phyloP scores from a whole-genome alignment of 805 yeast species.

The Candida sonorensis region DNA sequence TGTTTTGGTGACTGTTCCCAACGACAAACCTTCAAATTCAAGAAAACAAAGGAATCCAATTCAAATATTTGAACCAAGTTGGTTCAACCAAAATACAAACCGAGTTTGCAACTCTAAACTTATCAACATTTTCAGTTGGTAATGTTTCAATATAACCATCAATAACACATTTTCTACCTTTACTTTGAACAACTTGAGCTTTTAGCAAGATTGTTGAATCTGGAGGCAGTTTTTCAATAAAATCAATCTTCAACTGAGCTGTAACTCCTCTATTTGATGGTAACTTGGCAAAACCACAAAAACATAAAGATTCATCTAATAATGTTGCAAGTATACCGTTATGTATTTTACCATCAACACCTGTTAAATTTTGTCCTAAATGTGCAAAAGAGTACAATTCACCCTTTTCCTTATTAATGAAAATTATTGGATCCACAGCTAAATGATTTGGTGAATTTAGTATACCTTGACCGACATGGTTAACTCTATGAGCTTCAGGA shows the following conservation, averaged over 20 bases:
- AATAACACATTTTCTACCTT: slow-evolving; percentile 80
- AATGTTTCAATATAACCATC: slow-evolving; percentile 58
- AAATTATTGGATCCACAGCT: slow-evolving; percentile 71
- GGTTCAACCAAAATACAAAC: slow-evolving; percentile 74
- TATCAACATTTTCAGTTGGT: slow-evolving; percentile 19
- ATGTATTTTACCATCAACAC: slow-evolving; percentile 69
- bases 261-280: slow-evolving; percentile 88
- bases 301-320: slow-evolving; percentile 78
- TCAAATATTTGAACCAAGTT: slow-evolving; percentile 42
- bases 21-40: no score
- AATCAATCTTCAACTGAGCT: slow-evolving; percentile 63
- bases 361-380: slow-evolving; percentile 58
- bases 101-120: slow-evolving; percentile 48
- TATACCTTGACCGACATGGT: slow-evolving; percentile 69
- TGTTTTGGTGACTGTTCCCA: no score
- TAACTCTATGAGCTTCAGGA: slow-evolving; percentile 51
- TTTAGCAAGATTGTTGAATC: slow-evolving; percentile 57
- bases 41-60: no score
- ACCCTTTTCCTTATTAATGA: slow-evolving; percentile 41
- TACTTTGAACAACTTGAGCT: slow-evolving; percentile 57
- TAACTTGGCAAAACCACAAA: slow-evolving; percentile 75
- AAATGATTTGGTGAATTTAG: slow-evolving; percentile 60
- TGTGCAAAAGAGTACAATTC: slow-evolving; percentile 62
- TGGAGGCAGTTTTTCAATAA: slow-evolving; percentile 53
- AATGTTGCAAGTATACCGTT: slow-evolving; percentile 76